Conservation (phyloP, 768 basidiomycete genomes). For the Pluteus cervinus region DNA sequence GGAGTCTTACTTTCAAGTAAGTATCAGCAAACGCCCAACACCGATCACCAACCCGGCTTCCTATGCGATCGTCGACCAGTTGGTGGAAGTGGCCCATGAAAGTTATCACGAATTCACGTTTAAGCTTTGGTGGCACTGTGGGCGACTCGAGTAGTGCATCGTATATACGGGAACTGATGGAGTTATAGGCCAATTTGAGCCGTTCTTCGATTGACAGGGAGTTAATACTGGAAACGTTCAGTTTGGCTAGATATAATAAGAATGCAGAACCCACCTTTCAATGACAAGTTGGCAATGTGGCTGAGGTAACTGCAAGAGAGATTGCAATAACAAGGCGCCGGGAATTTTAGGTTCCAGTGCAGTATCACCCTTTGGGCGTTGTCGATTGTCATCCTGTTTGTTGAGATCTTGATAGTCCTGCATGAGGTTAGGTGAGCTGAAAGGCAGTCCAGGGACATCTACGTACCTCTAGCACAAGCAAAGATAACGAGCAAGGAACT, state of each 20-base stretch:
- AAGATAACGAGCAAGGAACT: conserved; percentile 61
- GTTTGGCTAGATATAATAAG: background rate
- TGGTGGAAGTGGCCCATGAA: conserved; percentile 75
- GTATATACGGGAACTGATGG: conserved; percentile 71
- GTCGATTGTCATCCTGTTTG: conserved; percentile 8
- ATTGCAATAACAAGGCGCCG: conserved; percentile 82
- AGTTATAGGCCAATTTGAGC: conserved; percentile 42
- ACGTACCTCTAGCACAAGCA: conserved; percentile 45
- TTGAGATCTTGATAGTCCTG: conserved; percentile 26
- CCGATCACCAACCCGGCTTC: conserved; percentile 85
- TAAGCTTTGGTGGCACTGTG: conserved; percentile 55
- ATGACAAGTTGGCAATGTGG: conserved; percentile 65
- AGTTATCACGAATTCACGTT: conserved; percentile 64
- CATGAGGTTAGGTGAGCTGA: conserved; percentile 3
- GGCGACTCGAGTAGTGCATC: conserved; percentile 72
- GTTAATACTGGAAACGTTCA: conserved; percentile 38
- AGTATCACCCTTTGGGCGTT: conserved; percentile 11
- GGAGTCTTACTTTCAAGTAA: conserved; percentile 66
- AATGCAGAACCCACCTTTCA: conserved; percentile 48
- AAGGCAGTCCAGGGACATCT: conserved; percentile 1
- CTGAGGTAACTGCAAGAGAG: conserved; percentile 62
- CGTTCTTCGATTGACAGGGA: conserved; percentile 54
- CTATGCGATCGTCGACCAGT: conserved; percentile 86
- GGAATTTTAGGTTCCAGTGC: conserved; percentile 67
- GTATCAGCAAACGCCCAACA: conserved; percentile 91